Evolutionary conservation across 768 basidiomycete species (phyloP).

Genomic region (Mrakia blollopis): DNA sequence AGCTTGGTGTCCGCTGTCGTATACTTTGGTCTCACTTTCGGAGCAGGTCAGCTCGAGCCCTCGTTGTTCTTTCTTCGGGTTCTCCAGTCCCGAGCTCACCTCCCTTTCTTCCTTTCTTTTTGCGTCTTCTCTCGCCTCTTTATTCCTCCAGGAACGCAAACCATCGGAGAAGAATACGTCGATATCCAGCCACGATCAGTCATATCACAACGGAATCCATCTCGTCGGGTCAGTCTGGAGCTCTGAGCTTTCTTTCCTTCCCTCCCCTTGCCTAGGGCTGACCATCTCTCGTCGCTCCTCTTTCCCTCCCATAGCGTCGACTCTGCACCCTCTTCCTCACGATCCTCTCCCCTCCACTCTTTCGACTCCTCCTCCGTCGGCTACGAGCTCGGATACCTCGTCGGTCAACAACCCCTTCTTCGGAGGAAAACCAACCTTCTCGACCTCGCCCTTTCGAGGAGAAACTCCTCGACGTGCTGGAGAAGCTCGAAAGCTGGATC

Average conservation of each 20-base stretch:
- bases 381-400: background rate
- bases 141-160: slow-evolving; percentile 60
- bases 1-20: slow-evolving; percentile 62
- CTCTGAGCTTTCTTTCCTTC: background rate
- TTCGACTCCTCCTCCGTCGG: background rate
- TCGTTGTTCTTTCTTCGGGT: background rate
- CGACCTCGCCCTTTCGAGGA: slow-evolving; percentile 44
- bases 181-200: slow-evolving; percentile 70
- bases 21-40: slow-evolving; percentile 70
- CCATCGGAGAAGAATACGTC: slow-evolving; percentile 86
- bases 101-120: background rate
- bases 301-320: slow-evolving; percentile 46
- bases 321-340: slow-evolving; percentile 17
- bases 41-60: slow-evolving; percentile 54
- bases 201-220: slow-evolving; percentile 49
- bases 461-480: slow-evolving; percentile 43
- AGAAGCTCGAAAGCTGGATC: slow-evolving; percentile 52
- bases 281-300: slow-evolving; percentile 63
- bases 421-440: slow-evolving; percentile 35
- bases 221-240: slow-evolving; percentile 41
- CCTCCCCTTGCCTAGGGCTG: slow-evolving; percentile 50
- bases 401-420: background rate
- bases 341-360: slow-evolving; percentile 17
- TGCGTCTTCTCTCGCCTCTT: background rate
- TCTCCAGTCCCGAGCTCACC: background rate